phyloP scores from a whole-genome alignment of 768 basidiomycete genomes.

The Lentinula lateritia region DNA sequence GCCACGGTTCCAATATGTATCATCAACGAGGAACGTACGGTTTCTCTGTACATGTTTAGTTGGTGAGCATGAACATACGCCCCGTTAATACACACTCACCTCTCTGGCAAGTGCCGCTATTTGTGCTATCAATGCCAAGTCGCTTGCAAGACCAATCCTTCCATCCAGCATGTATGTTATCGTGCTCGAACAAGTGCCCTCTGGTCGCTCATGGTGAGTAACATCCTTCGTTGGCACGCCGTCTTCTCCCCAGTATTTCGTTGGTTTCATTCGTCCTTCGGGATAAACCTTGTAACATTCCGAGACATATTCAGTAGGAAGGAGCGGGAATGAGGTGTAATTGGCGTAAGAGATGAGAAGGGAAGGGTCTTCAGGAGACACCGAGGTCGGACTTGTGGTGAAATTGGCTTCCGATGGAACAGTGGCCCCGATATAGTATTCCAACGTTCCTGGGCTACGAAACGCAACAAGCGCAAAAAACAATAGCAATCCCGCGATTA shows the following conservation, averaged over 20 bases:
- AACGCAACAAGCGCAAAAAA: conserved; percentile 47
- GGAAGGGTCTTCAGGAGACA: conserved; percentile 9
- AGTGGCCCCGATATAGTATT: conserved; percentile 35
- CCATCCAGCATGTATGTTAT: conserved; percentile 73
- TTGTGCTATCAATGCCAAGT: conserved; percentile 64
- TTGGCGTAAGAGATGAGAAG: conserved; percentile 8
- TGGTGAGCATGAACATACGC: neutral
- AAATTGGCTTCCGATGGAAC: conserved; percentile 10
- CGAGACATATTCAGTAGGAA: conserved; percentile 45
- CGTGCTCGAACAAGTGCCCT: conserved; percentile 47
- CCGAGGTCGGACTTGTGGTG: conserved; percentile 9
- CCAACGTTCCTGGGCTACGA: conserved; percentile 41
- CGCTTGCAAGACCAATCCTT: conserved; percentile 56
- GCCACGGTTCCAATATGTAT: conserved; percentile 71
- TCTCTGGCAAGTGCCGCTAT: conserved; percentile 61
- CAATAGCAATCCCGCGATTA: conserved; percentile 15
- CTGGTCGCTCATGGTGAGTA: conserved; percentile 21
- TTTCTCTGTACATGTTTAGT: conserved; percentile 36
- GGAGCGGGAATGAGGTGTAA: conserved; percentile 50
- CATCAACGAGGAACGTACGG: conserved; percentile 63
- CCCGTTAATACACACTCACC: conserved; percentile 28
- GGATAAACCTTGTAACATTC: conserved; percentile 50
- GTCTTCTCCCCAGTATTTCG: conserved; percentile 45
- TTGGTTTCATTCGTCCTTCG: conserved; percentile 35
- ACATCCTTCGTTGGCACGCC: conserved; percentile 29